Evolutionary conservation across 768 basidiomycete genomes (phyloP), one percentile per base, ranked within the genome.

Genomic region (Gelatoporia subvermispora): DNA sequence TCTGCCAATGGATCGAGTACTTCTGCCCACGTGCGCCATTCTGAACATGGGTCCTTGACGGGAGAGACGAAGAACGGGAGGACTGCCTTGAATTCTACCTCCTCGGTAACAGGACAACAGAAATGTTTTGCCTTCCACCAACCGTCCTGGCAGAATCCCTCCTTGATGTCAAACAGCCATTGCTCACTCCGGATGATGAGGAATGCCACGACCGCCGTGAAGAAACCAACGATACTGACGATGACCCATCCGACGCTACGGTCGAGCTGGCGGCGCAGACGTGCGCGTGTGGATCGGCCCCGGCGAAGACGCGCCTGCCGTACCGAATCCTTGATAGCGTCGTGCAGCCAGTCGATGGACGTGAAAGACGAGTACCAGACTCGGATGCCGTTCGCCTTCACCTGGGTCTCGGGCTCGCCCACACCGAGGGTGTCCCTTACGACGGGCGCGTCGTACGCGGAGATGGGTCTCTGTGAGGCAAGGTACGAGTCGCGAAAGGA

Each of bases 341-440:
- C 95, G 59, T 97, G 95, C 46, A 97, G 72, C 95, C 94, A 97
- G 66, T 97, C 93, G 48, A 95, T 86, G 17, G 88, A 92, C 0
- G 89, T 84, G 69, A 84, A 95, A 2, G 88, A 89, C 10, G 86
- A 83, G 65, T 92, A 93, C 90, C 85, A 89, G n/a, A 93, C 89
- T 22, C 91, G 85, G 48, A 91, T 83, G 31, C 93, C 93, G 56
- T 95, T 95, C 42, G 82, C 81, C 60, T 80, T 82, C 25, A 81
- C 74, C 48, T 82, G 84, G 16, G 74, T 63, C 39, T 77, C 80
- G 16, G 72, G 63, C 7, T 72, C 77, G 8, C 43, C 51, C 1
- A 34, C 43, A 13, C 52, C 37, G 64, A 53, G 41, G 64, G 64
- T 53, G 45, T 59, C 43, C 35, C 60, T 58, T 51, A 69, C 65